Evolutionary conservation across 306 rosid genomes (phyloP).

Genomic region (Cercis canadensis): DNA sequence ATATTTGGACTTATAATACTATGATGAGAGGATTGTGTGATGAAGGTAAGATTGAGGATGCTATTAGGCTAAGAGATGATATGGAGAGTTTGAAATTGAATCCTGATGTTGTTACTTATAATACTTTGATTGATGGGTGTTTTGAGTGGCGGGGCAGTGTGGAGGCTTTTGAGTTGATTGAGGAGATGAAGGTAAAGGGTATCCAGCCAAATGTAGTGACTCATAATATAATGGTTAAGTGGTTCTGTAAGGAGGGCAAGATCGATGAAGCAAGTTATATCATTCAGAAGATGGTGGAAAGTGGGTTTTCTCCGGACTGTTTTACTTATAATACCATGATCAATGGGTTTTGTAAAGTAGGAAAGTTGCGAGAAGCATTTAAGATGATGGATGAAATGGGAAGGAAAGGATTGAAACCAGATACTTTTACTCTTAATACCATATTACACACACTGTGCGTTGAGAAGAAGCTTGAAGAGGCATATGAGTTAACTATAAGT

Average conservation of each 20-base stretch:
- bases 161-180: constrained; percentile 60
- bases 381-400: constrained; percentile 79
- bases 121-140: constrained; percentile 80
- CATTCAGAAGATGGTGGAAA: constrained; percentile 62
- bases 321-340: constrained; percentile 83
- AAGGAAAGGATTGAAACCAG: constrained; percentile 63
- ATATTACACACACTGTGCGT: constrained; percentile 60
- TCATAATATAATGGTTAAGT: constrained; percentile 76
- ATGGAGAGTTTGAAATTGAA: constrained; percentile 67
- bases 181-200: constrained; percentile 68
- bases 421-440: constrained; percentile 72
- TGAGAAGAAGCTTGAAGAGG: constrained; percentile 74
- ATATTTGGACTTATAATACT: constrained; percentile 85
- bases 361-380: constrained; percentile 70
- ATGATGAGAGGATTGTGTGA: constrained; percentile 69
- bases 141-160: constrained; percentile 48
- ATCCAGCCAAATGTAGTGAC: constrained; percentile 66
- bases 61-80: constrained; percentile 65
- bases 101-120: constrained; percentile 84
- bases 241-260: constrained; percentile 84
- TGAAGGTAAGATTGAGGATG: constrained; percentile 76
- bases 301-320: constrained; percentile 70
- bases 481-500: constrained; percentile 53
- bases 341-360: constrained; percentile 68
- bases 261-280: constrained; percentile 59